Evolutionary conservation across 2,329 filamentous ascomycete genomes (phyloP).

Genomic region (Myriosclerotinia scirpicola): DNA sequence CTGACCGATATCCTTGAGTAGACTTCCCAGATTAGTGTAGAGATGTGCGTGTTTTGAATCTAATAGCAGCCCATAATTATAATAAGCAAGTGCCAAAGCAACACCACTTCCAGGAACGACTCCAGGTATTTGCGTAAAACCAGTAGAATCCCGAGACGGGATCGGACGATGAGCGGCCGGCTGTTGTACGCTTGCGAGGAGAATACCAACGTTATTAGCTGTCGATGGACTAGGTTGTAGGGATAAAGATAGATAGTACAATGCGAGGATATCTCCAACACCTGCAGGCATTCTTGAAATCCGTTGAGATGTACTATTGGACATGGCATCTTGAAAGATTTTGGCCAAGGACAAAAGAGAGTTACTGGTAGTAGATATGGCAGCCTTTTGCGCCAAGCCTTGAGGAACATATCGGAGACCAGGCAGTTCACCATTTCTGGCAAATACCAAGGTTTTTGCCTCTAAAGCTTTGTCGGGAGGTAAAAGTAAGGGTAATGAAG

Average conservation of each 20-base stretch:
- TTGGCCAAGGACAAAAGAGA: slow-evolving; percentile 92
- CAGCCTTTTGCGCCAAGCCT: slow-evolving; percentile 71
- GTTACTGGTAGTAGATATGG: slow-evolving; percentile 92
- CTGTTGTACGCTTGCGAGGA: slow-evolving; percentile 93
- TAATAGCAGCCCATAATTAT: slow-evolving; percentile 87
- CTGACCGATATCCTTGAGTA: slow-evolving; percentile 95
- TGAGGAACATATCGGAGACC: slow-evolving; percentile 73
- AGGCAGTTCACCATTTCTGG: slow-evolving; percentile 71
- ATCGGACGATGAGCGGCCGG: slow-evolving; percentile 44
- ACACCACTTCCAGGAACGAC: slow-evolving; percentile 84
- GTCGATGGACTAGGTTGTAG: slow-evolving; percentile 95
- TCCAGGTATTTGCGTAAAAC: slow-evolving; percentile 63
- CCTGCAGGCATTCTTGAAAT: slow-evolving; percentile 65
- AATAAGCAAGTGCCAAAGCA: slow-evolving; percentile 85
- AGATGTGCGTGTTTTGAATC: slow-evolving; percentile 91
- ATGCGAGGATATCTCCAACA: slow-evolving; percentile 86
- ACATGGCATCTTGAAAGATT: slow-evolving; percentile 96
- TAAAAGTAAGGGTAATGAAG: slow-evolving; percentile 64
- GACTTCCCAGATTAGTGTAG: slow-evolving; percentile 92
- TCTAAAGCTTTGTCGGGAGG: slow-evolving; percentile 80
- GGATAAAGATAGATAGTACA: slow-evolving; percentile 94
- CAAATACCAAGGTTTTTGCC: slow-evolving; percentile 81
- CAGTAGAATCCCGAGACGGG: slow-evolving; percentile 37
- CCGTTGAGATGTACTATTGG: slow-evolving; percentile 53
- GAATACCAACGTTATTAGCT: slow-evolving; percentile 95